phyloP scores from a whole-genome alignment of 345 rosid species.

The Euphorbia tirucalli region DNA sequence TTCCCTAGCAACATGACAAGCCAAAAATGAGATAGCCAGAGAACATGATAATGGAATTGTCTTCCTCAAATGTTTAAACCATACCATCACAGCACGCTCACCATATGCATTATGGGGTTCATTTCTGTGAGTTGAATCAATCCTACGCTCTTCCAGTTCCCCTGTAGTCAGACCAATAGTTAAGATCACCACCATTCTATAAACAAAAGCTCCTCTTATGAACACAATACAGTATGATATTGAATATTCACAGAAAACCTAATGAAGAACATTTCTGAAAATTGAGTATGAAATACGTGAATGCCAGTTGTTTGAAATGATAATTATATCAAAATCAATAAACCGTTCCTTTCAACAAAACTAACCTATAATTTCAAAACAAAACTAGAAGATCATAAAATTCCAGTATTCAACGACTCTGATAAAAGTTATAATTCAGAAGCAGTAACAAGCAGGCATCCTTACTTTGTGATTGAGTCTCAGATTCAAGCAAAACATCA shows the following conservation, averaged over 20 bases:
- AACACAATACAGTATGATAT: not conserved
- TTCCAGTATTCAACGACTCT: not conserved
- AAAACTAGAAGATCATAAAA: not conserved
- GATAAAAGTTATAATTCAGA: not conserved
- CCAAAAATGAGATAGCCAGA: slow-evolving; percentile 67
- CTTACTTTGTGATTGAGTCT: slow-evolving; percentile 40
- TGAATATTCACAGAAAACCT: not conserved
- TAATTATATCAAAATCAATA: not conserved
- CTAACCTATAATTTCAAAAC: not conserved
- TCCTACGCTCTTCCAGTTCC: slow-evolving; percentile 32
- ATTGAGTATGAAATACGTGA: not conserved
- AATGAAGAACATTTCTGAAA: not conserved
- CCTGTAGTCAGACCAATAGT: slow-evolving; percentile 17
- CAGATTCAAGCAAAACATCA: slow-evolving; percentile 50
- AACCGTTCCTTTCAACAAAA: not conserved
- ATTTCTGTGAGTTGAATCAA: slow-evolving; percentile 18
- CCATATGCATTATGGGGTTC: slow-evolving; percentile 59
- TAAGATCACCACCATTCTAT: not conserved
- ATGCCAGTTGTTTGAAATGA: not conserved
- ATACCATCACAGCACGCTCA: slow-evolving; percentile 59
- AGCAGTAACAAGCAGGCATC: not conserved
- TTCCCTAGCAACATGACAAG: slow-evolving; percentile 69
- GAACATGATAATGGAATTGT: slow-evolving; percentile 51
- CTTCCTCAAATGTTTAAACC: slow-evolving; percentile 54
- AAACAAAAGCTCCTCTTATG: not conserved